These are phyloP conservation scores for Anthoceros angustus DNA, from an alignment of 225 moss, liverwort and hornwort genomes.

Conservation along the genomic window DNA sequence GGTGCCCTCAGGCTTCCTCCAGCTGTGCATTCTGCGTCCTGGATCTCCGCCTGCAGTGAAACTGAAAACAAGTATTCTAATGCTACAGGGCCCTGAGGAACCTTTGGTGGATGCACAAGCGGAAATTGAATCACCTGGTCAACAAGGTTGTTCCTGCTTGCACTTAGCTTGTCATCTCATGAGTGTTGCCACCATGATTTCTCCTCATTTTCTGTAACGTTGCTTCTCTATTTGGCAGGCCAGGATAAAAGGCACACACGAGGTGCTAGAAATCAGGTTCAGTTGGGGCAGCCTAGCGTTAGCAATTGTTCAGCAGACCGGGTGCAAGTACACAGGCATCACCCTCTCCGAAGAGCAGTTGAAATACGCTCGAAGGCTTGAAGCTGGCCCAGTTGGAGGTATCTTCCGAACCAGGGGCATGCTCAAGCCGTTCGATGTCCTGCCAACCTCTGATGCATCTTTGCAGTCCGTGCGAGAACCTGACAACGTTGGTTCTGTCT, in stretches of 20 bases:
- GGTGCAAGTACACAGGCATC: conserved; percentile 64
- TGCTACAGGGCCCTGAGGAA: conserved; percentile 39
- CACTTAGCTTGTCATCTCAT: not conserved
- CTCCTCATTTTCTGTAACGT: not conserved
- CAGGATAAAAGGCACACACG: conserved; percentile 40
- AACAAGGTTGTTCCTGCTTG: conserved; percentile 29
- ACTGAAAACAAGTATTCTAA: not conserved
- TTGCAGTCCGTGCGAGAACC: not conserved
- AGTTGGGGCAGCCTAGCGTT: conserved; percentile 83
- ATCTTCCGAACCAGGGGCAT: not conserved
- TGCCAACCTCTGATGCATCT: not conserved
- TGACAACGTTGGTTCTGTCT: not conserved
- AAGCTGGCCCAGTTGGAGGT: conserved; percentile 15
- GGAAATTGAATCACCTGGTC: conserved; percentile 51
- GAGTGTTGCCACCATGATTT: not conserved
- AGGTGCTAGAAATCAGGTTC: conserved; percentile 62
- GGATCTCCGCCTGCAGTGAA: not conserved
- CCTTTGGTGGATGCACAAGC: conserved; percentile 53
- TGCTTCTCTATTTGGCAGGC: conserved; percentile 17
- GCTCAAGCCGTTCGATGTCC: not conserved
- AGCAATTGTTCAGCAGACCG: conserved; percentile 51
- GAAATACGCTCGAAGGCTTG: conserved; percentile 33
- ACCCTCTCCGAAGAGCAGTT: conserved; percentile 72
- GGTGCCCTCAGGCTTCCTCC: conserved; percentile 15
- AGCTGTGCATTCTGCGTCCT: not conserved